These are phyloP conservation scores for Pilaira anomala DNA, from an alignment of 192 early-diverging fungal species.

Conservation along the genomic window DNA sequence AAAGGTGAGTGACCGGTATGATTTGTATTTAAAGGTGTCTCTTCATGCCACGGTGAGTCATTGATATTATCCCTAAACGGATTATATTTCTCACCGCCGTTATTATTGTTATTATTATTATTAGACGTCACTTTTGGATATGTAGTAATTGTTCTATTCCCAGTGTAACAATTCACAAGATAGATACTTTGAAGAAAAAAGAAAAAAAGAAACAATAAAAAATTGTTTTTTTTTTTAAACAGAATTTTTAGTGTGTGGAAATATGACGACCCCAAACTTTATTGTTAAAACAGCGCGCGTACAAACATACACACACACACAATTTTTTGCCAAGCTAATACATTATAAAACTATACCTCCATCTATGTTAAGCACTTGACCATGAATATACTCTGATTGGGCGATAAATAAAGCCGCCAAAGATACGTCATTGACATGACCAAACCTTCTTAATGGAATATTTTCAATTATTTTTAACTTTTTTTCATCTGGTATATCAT, in stretches of 20 bases:
- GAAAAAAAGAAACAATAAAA: not conserved
- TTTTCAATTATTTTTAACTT: conserved; percentile 39
- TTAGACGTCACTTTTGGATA: conserved; percentile 26
- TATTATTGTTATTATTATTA: conserved; percentile 17
- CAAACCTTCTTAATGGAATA: conserved; percentile 57
- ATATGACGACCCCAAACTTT: no score
- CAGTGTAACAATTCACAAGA: not conserved
- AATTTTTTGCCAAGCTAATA: not conserved
- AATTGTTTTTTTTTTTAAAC: not conserved
- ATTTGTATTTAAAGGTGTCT: not conserved
- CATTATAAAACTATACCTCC: conserved; percentile 13
- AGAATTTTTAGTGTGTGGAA: no score
- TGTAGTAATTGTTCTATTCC: not conserved
- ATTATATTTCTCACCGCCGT: not conserved
- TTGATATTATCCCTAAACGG: conserved; percentile 14
- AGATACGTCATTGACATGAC: conserved; percentile 57
- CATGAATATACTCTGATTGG: conserved; percentile 58
- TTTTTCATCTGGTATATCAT: conserved; percentile 43
- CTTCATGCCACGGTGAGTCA: not conserved
- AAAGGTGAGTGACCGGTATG: no score
- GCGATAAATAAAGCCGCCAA: conserved; percentile 57
- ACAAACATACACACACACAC: no score
- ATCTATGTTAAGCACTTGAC: conserved; percentile 28
- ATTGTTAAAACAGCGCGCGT: not conserved
- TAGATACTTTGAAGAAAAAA: not conserved